A percentile compares a stretch with the other conserved stretches of the same genome.
These are phyloP conservation scores for Candida koratica DNA, from an alignment of 805 yeast species.

Conservation along the genomic window DNA sequence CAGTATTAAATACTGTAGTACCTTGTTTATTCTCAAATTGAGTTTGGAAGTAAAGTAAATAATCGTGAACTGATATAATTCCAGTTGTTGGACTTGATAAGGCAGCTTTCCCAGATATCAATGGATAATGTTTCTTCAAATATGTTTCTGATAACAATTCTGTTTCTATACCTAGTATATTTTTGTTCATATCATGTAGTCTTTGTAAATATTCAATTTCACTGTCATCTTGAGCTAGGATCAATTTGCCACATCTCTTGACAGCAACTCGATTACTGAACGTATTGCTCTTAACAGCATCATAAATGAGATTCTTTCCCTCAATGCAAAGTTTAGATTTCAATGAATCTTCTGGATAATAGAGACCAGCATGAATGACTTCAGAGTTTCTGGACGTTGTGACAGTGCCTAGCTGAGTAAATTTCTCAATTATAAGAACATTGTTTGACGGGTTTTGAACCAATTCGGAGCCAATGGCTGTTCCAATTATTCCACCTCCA, in stretches of 20 bases:
- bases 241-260: slow-evolving; percentile 73
- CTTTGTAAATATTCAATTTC: slow-evolving; percentile 58
- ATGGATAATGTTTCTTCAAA: slow-evolving; percentile 57
- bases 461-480: slow-evolving; percentile 74
- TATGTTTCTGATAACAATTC: slow-evolving; percentile 45
- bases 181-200: slow-evolving; percentile 46
- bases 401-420: slow-evolving; percentile 64
- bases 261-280: slow-evolving; percentile 44
- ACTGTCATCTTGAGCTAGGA: slow-evolving; percentile 71
- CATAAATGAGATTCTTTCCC: slow-evolving; percentile 70
- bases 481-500: slow-evolving; percentile 85
- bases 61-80: slow-evolving; percentile 75
- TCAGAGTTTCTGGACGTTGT: slow-evolving; percentile 90
- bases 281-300: slow-evolving; percentile 33
- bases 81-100: slow-evolving; percentile 81
- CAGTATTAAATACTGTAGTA: slow-evolving; percentile 59
- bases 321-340: slow-evolving; percentile 67
- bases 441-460: slow-evolving; percentile 39
- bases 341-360: slow-evolving; percentile 66
- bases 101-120: slow-evolving; percentile 58
- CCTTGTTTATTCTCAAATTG: slow-evolving; percentile 56
- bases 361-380: slow-evolving; percentile 88
- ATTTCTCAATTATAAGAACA: slow-evolving; percentile 68
- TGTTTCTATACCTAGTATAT: slow-evolving; percentile 50
- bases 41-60: slow-evolving; percentile 57